Conservation (phyloP, 306 rosid species). For the Heteromeles arbutifolia region DNA sequence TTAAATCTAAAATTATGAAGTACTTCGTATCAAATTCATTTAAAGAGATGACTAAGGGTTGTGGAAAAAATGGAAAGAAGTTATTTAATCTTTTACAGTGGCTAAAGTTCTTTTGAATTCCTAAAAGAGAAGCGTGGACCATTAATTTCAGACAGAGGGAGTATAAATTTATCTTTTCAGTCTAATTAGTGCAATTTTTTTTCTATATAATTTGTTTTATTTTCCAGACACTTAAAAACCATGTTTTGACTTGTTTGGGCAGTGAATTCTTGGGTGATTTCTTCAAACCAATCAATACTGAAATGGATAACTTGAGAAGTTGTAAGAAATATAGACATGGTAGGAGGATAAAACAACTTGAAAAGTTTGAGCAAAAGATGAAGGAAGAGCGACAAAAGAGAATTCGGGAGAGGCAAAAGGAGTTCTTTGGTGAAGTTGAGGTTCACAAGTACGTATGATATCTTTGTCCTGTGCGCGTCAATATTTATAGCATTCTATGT, state of each 20-base stretch:
- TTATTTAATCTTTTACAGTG: not conserved
- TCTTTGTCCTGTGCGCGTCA: not conserved
- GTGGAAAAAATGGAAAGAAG: not conserved
- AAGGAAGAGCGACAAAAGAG: slow-evolving; percentile 99
- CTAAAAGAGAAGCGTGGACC: not conserved
- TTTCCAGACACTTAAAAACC: not conserved
- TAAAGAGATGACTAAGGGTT: not conserved
- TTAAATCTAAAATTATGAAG: not conserved
- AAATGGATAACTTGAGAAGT: slow-evolving; percentile 77
- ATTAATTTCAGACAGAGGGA: not conserved
- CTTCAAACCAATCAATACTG: slow-evolving; percentile 70
- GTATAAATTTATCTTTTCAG: not conserved
- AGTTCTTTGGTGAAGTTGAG: slow-evolving; percentile 89
- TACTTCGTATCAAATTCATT: not conserved
- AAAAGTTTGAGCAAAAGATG: slow-evolving; percentile 93
- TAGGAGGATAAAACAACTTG: slow-evolving; percentile 88
- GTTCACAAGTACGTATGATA: slow-evolving; percentile 80
- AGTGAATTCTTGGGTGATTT: slow-evolving; percentile 90
- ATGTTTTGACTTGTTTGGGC: slow-evolving; percentile 31
- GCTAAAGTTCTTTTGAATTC: not conserved
- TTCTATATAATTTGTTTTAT: not conserved
- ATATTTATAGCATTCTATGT: not conserved
- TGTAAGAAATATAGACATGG: slow-evolving; percentile 93
- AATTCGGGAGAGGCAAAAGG: slow-evolving; percentile 96
- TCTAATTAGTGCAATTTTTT: not conserved